Conservation (phyloP, 2,329 filamentous ascomycete genomes). For the Ascochyta clinopodiicola region DNA sequence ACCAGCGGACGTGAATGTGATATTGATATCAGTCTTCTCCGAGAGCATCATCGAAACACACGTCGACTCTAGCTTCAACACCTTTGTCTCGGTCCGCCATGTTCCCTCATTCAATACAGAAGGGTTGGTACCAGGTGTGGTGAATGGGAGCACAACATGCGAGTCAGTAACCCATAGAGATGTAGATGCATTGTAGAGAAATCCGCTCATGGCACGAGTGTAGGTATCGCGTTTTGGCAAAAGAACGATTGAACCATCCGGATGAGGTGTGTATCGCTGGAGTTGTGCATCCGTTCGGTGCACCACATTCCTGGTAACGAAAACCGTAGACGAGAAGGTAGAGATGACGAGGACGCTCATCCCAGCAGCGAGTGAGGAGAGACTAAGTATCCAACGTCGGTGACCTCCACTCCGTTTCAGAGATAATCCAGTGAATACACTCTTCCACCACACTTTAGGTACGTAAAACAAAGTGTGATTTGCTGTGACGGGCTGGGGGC, state of each 20-base stretch:
- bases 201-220: constrained; percentile 8
- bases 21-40: not conserved
- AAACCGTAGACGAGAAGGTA: not conserved
- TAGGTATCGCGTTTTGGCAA: constrained; percentile 6
- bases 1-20: not conserved
- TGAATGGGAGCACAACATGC: constrained; percentile 9
- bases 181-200: constrained; percentile 11
- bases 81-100: constrained; percentile 12
- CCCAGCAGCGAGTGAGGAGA: too few relatives aligned
- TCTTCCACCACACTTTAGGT: too few relatives aligned
- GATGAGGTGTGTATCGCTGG: not conserved
- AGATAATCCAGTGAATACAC: too few relatives aligned
- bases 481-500: too few relatives aligned
- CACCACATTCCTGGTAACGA: not conserved
- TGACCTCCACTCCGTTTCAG: too few relatives aligned
- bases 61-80: constrained; percentile 4
- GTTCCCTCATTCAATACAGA: not conserved
- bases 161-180: constrained; percentile 15
- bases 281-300: not conserved
- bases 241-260: not conserved
- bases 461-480: too few relatives aligned
- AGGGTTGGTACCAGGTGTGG: not conserved
- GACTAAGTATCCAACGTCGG: too few relatives aligned
- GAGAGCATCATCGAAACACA: not conserved
- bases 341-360: not conserved